Evolutionary conservation across 805 yeast genomes (phyloP).

Genomic region (Scheffersomyces coipomensis): DNA sequence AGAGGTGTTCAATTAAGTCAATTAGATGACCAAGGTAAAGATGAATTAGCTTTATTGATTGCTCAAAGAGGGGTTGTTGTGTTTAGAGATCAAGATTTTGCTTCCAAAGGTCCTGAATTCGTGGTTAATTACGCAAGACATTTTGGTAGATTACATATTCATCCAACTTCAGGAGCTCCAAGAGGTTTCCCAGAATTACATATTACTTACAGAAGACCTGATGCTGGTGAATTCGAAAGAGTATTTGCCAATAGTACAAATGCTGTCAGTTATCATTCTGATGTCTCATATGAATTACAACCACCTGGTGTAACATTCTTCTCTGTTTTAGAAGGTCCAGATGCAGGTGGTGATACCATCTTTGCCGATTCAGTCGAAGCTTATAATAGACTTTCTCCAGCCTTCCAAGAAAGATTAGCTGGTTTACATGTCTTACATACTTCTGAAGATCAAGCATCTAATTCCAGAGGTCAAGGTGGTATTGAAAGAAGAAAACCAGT

Average conservation of each 20-base stretch:
- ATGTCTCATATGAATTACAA: slow-evolving; percentile 69
- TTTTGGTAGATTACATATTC: slow-evolving; percentile 71
- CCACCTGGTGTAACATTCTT: slow-evolving; percentile 73
- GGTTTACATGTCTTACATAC: slow-evolving; percentile 71
- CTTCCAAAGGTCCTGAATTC: slow-evolving; percentile 46
- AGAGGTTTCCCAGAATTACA: slow-evolving; percentile 62
- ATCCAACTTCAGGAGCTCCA: slow-evolving; percentile 77
- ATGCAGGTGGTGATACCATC: slow-evolving; percentile 73
- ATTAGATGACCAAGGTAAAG: slow-evolving; percentile 53
- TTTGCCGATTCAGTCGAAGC: slow-evolving; percentile 74
- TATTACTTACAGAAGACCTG: slow-evolving; percentile 54
- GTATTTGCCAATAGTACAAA: slow-evolving; percentile 33
- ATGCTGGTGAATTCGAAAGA: slow-evolving; percentile 34
- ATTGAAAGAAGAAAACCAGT: slow-evolving; percentile 65
- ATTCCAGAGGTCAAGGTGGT: slow-evolving; percentile 56
- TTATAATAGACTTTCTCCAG: slow-evolving; percentile 67
- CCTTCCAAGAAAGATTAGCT: slow-evolving; percentile 54
- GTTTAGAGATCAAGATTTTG: slow-evolving; percentile 66
- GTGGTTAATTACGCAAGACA: slow-evolving; percentile 56
- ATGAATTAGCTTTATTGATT: slow-evolving; percentile 66
- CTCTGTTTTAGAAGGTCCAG: slow-evolving; percentile 56
- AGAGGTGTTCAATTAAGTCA: slow-evolving; percentile 58
- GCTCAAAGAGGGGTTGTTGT: slow-evolving; percentile 71
- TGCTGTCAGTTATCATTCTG: slow-evolving; percentile 64
- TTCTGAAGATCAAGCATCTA: slow-evolving; percentile 66